A percentile compares a stretch with the other conserved stretches of the same genome.
Conservation (phyloP, 495 filamentous ascomycete species). For the Daldinia bambusicola region DNA sequence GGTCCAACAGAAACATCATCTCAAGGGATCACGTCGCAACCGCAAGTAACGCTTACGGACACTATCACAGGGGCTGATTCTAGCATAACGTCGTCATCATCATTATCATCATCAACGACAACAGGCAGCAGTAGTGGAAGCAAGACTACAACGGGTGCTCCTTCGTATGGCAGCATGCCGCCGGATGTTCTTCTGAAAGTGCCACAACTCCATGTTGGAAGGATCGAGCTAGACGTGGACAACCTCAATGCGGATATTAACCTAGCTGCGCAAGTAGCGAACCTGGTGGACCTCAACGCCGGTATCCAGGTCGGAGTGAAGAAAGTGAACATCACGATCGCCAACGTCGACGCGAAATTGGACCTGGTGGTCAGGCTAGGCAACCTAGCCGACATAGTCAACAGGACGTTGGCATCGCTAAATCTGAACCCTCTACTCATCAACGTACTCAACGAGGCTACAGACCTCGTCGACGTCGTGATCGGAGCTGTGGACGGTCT, state of each 20-base stretch:
- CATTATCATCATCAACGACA: slow-evolving; percentile 33
- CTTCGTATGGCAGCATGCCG: slow-evolving; percentile 43
- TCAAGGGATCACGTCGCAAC: slow-evolving; percentile 20
- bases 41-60: slow-evolving; percentile 13
- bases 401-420: slow-evolving; percentile 63
- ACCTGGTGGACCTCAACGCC: slow-evolving; percentile 65
- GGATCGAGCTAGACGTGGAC: slow-evolving; percentile 66
- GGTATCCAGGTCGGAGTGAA: slow-evolving; percentile 62
- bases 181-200: slow-evolving; percentile 66
- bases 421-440: slow-evolving; percentile 68
- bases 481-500: slow-evolving; percentile 65
- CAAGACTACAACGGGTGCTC: slow-evolving; percentile 28
- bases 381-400: slow-evolving; percentile 67
- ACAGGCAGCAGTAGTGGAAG: slow-evolving; percentile 27
- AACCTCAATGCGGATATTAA: slow-evolving; percentile 65
- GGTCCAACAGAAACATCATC: slow-evolving; percentile 28
- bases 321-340: slow-evolving; percentile 69
- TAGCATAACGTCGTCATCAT: slow-evolving; percentile 29
- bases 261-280: slow-evolving; percentile 64
- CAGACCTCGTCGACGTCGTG: slow-evolving; percentile 58
- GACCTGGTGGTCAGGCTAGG: slow-evolving; percentile 67
- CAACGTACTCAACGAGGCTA: slow-evolving; percentile 62
- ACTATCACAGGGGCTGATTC: slow-evolving; percentile 23
- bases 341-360: slow-evolving; percentile 64
- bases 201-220: slow-evolving; percentile 62